Percentiles rank a stretch among this genome's conserved stretches.
Evolutionary conservation across 768 basidiomycete species (phyloP).

Genomic region (Tulasnella sp.): DNA sequence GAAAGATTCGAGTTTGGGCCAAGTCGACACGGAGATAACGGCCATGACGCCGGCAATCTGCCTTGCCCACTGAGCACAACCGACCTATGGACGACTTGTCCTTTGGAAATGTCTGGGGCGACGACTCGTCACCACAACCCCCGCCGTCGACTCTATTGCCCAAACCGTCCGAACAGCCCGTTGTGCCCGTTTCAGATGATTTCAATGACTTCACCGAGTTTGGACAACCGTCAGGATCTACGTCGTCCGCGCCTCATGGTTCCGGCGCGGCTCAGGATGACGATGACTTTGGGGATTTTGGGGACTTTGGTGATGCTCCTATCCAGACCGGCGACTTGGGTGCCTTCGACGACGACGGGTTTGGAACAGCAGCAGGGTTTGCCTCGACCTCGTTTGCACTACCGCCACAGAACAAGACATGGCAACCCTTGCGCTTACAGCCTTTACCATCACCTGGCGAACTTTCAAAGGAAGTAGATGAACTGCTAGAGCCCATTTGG

Average conservation of each 20-base stretch:
- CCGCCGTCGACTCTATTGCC: slow-evolving; percentile 10
- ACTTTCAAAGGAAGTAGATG: slow-evolving; percentile 50
- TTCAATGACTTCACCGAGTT: slow-evolving; percentile 61
- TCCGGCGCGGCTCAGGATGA: background rate
- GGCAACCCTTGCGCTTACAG: slow-evolving; percentile 53
- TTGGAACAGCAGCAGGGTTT: background rate
- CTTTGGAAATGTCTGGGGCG: slow-evolving; percentile 19
- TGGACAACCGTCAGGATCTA: background rate
- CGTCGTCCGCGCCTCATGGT: background rate
- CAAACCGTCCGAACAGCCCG: background rate
- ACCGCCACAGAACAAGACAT: slow-evolving; percentile 24
- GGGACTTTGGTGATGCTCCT: slow-evolving; percentile 49
- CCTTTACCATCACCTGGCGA: slow-evolving; percentile 48
- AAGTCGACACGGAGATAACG: too few species aligned
- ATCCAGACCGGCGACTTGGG: background rate
- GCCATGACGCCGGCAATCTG: too few species aligned
- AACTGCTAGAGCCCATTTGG: slow-evolving; percentile 58
- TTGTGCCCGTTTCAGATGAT: slow-evolving; percentile 29
- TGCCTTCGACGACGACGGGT: slow-evolving; percentile 5
- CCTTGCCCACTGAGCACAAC: too few species aligned
- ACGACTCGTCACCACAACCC: slow-evolving; percentile 6
- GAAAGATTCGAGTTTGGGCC: too few species aligned
- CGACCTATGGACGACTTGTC: slow-evolving; percentile 19
- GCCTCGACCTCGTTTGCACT: slow-evolving; percentile 6
- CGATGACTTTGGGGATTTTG: slow-evolving; percentile 60